phyloP scores from a whole-genome alignment of 805 yeast species.

The Saturnispora serradocipensis region DNA sequence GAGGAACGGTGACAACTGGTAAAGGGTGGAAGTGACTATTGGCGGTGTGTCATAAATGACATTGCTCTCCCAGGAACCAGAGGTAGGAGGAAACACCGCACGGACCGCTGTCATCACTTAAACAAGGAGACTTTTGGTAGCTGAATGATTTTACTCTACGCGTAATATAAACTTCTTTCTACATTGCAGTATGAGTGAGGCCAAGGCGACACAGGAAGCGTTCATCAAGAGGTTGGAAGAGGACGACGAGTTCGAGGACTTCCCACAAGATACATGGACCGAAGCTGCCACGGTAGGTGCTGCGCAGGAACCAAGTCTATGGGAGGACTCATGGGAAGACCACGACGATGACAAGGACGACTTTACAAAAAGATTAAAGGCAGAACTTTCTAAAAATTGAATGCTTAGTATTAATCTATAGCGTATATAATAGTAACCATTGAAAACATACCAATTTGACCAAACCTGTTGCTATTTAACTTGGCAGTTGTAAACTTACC shows the following conservation, averaged over 20 bases:
- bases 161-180: background rate
- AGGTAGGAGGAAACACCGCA: background rate
- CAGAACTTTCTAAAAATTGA: slow-evolving; percentile 19
- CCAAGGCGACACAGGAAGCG: slow-evolving; percentile 12
- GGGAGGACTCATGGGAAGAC: slow-evolving; percentile 99
- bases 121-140: background rate
- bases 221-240: slow-evolving; percentile 74
- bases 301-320: slow-evolving; percentile 51
- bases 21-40: slow-evolving; percentile 36
- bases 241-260: slow-evolving; percentile 96
- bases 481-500: background rate
- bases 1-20: slow-evolving; percentile 39
- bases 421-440: background rate
- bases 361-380: slow-evolving; percentile 66
- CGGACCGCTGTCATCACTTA: background rate
- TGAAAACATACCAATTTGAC: background rate
- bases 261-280: slow-evolving; percentile 87
- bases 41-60: slow-evolving; percentile 28
- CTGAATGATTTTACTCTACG: background rate
- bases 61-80: background rate
- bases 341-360: slow-evolving; percentile 81
- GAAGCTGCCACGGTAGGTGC: slow-evolving; percentile 43
- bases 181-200: background rate
- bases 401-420: background rate
- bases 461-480: background rate